Percentiles rank a stretch among this genome's conserved stretches.
These are phyloP conservation scores for Atalantia buxifolia DNA, from an alignment of 345 rosid genomes.

Conservation along the genomic window DNA sequence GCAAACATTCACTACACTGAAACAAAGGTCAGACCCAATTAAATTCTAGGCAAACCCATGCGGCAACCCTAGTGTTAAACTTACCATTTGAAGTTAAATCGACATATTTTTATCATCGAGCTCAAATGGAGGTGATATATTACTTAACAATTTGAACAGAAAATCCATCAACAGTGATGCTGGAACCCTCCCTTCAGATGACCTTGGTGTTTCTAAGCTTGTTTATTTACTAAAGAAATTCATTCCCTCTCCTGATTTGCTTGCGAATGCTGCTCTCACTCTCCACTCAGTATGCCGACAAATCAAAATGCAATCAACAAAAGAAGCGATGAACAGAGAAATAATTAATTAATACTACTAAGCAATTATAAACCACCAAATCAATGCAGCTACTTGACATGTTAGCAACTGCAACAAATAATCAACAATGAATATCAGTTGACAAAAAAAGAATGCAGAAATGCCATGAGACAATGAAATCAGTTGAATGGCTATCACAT, in stretches of 20 bases:
- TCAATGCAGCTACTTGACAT: background rate
- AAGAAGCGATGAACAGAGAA: background rate
- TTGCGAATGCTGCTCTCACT: background rate
- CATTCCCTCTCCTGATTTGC: background rate
- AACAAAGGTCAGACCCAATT: background rate
- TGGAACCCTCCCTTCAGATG: background rate
- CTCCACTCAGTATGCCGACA: background rate
- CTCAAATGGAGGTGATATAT: background rate
- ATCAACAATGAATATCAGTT: background rate
- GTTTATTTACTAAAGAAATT: background rate
- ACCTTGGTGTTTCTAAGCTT: background rate
- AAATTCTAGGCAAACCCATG: background rate
- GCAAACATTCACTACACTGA: background rate
- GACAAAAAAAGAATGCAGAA: background rate
- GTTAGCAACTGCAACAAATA: background rate
- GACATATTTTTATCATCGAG: background rate
- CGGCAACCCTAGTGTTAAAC: background rate
- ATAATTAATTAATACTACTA: background rate
- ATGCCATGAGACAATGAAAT: background rate
- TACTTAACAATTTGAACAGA: background rate
- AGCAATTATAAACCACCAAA: background rate
- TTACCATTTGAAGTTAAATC: background rate
- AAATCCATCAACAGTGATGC: background rate
- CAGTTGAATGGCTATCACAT: background rate
- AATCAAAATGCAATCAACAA: background rate